Base-by-base conservation (phyloP, 768 basidiomycete species). In the Mycena rebaudengoi region DNA sequence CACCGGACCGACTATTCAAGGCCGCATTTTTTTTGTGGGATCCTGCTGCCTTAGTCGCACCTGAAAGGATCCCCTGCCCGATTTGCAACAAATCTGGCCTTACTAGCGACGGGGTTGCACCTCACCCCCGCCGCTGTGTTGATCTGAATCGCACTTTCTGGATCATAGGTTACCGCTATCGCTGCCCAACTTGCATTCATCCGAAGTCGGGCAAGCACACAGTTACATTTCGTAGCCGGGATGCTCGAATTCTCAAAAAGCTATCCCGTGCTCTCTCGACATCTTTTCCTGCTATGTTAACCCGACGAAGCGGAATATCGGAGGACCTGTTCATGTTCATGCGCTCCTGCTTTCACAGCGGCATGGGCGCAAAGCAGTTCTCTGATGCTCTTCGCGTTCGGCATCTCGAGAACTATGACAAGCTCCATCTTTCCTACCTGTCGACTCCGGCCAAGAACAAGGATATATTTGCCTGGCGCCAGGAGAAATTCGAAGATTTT, bases 311-410 rank as follows among this genome's bases (percentile, higher is more conserved):
- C 58, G 73, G 70, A 1, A 64, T 75, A 10, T 58, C 71, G 4
- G 67, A 56, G 10, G 23, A 29, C 11, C 4, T 71, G 0, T 67
- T 74, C 30, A 32, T 57, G 4, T 48, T 71, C 12, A 61, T 73
- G 64, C 45, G 48, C 2, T 66, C 61, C 0, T 72, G 65, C 6
- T 70, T 74, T 58, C 68, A 64, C 33, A 57, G 63, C 53, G 71
- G 74, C 0, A 69, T 71, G 62, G 71, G 72, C 0, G 53, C 74
- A 5, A 72, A 68, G 25, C 74, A 71, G 29, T 74, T 76, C 32
- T 62, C 72, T 0, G 67, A 73, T 54, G 39, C 53, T 1, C 33
- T 76, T 12, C 56, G 55, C 4, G 61, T 64, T 2, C 64, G 66
- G 18, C 72, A 73, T 61, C 43, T 67, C 5, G 59, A 67, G 5